These are phyloP conservation scores for Amborella trichopoda DNA, from an alignment of 164 flowering plant genomes.

Conservation along the genomic window DNA sequence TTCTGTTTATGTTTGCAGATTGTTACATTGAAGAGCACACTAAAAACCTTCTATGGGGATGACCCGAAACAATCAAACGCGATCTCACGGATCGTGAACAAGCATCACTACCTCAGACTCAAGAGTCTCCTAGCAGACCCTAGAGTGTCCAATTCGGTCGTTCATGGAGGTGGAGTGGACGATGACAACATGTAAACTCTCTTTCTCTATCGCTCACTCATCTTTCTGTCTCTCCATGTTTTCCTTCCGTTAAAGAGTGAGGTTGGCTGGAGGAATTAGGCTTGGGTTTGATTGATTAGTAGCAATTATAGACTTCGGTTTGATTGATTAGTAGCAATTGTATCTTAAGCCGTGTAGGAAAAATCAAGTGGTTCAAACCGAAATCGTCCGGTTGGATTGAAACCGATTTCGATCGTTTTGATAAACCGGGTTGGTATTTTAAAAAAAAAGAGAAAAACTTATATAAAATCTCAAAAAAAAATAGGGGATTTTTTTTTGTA, in stretches of 20 bases:
- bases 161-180: constrained; percentile 66
- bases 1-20: constrained; percentile 50
- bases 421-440: too few relatives aligned
- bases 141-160: constrained; percentile 42
- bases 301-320: too few relatives aligned
- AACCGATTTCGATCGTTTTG: too few relatives aligned
- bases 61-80: constrained; percentile 23
- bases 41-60: constrained; percentile 48
- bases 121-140: constrained; percentile 45
- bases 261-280: neutral
- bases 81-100: constrained; percentile 48
- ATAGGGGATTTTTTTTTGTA: too few relatives aligned
- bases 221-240: neutral
- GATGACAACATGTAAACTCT: constrained; percentile 43
- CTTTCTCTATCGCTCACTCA: neutral
- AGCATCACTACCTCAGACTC: constrained; percentile 40
- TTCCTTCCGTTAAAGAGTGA: neutral
- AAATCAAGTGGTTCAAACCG: too few relatives aligned
- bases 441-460: too few relatives aligned
- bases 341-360: too few relatives aligned
- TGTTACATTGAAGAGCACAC: constrained; percentile 27
- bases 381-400: too few relatives aligned
- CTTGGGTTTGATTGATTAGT: too few relatives aligned
- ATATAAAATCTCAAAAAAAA: too few relatives aligned
- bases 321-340: too few relatives aligned